A percentile compares a stretch with the other conserved stretches of the same genome.
These are phyloP conservation scores for Coprinopsis strossmayeri DNA, from an alignment of 768 basidiomycete species.

Conservation along the genomic window DNA sequence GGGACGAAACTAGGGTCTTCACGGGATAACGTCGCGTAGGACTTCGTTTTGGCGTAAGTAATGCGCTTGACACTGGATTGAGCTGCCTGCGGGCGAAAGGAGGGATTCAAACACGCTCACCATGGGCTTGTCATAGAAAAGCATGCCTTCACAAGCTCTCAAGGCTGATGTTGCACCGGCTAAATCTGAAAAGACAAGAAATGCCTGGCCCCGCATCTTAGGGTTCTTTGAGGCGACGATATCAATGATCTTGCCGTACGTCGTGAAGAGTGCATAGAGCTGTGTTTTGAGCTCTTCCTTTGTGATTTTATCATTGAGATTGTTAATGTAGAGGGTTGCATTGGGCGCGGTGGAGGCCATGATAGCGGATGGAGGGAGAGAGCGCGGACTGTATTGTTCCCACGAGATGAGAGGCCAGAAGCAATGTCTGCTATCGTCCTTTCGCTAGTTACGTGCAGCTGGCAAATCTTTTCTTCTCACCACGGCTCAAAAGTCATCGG, in stretches of 20 bases:
- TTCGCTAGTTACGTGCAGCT: too few relatives aligned
- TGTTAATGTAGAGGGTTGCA: conserved; percentile 85
- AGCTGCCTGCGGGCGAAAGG: neutral
- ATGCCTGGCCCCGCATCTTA: conserved; percentile 91
- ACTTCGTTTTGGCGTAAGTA: conserved; percentile 85
- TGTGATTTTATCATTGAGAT: conserved; percentile 88
- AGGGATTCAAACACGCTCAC: conserved; percentile 40
- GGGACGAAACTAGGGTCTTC: conserved; percentile 82
- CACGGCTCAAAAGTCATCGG: neutral
- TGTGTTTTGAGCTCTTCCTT: conserved; percentile 83
- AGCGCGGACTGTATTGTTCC: conserved; percentile 7
- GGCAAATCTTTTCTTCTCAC: neutral
- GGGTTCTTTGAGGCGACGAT: conserved; percentile 82
- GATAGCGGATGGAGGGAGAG: conserved; percentile 8
- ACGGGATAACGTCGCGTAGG: conserved; percentile 70
- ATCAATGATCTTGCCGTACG: conserved; percentile 91
- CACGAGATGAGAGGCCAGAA: too few relatives aligned
- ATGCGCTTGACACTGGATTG: conserved; percentile 55
- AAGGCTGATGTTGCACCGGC: conserved; percentile 87
- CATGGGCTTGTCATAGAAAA: conserved; percentile 89
- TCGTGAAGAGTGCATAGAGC: conserved; percentile 84
- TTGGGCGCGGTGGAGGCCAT: conserved; percentile 67
- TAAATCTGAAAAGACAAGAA: conserved; percentile 92
- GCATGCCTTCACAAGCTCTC: conserved; percentile 88
- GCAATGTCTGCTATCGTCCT: too few relatives aligned